Conservation (phyloP, 2,329 filamentous ascomycete genomes). For the Diaporthe sp. region DNA sequence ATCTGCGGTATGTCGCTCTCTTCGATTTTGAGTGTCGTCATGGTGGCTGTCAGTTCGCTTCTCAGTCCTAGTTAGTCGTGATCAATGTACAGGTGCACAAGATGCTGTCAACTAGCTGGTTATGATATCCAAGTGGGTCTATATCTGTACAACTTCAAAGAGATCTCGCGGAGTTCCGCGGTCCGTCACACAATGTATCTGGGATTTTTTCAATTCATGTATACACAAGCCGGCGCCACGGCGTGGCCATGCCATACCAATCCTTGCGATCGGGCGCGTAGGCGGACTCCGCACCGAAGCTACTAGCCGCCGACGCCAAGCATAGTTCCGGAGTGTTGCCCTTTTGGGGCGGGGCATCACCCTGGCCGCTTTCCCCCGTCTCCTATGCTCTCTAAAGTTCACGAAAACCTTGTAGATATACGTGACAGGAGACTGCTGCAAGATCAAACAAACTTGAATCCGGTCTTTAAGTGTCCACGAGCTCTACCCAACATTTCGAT, state of each 20-base stretch:
- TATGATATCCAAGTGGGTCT: neutral
- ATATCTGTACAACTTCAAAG: neutral
- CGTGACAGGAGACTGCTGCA: neutral
- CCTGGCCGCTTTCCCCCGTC: neutral
- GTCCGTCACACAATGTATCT: neutral
- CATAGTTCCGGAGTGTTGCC: neutral
- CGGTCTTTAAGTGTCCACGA: too few relatives aligned
- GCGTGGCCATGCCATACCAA: neutral
- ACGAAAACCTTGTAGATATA: neutral
- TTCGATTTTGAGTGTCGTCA: constrained; percentile 44
- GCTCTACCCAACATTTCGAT: neutral
- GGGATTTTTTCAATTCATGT: constrained; percentile 13
- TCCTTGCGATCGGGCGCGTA: neutral
- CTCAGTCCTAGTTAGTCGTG: neutral
- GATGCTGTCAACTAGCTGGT: neutral
- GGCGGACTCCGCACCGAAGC: neutral
- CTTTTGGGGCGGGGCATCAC: neutral
- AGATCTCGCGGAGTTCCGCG: neutral
- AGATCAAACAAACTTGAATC: neutral
- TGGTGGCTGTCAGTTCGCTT: neutral
- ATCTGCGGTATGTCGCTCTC: constrained; percentile 44
- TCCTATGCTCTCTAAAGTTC: neutral
- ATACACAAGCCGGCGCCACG: neutral
- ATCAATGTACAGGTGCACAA: too few relatives aligned
- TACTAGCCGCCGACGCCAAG: neutral